Conservation (phyloP, 169 alveolate species). For the Eimeria maxima region DNA sequence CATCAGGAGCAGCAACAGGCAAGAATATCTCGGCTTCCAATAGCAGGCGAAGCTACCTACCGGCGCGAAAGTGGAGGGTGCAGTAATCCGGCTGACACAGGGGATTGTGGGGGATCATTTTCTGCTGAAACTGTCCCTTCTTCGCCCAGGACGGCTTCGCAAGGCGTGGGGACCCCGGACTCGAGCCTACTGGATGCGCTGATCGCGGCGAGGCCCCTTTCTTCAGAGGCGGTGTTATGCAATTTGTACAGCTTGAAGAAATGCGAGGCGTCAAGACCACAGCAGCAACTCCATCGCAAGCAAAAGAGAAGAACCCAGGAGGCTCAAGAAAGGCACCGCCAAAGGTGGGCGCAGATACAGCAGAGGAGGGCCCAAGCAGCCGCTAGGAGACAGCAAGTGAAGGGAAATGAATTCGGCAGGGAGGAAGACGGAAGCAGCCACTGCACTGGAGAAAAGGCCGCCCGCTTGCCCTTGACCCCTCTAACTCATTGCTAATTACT, state of each 20-base stretch:
- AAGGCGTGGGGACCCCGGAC: constrained; percentile 39
- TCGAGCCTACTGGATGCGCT: constrained; percentile 58
- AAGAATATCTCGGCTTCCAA: not conserved
- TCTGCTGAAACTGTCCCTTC: not conserved
- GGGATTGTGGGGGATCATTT: not conserved
- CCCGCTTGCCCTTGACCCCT: constrained; percentile 3
- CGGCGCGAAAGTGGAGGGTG: constrained; percentile 11
- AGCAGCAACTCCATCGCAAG: constrained; percentile 57
- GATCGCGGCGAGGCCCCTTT: constrained; percentile 73
- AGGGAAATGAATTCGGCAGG: not conserved
- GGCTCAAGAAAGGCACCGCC: constrained; percentile 68
- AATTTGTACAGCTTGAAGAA: constrained; percentile 69
- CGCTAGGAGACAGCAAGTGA: constrained; percentile 4
- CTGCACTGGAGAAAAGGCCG: not conserved
- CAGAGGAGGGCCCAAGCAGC: constrained; percentile 74
- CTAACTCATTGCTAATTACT: constrained; percentile 5
- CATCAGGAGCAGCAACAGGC: constrained; percentile 45
- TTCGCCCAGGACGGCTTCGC: constrained; percentile 1
- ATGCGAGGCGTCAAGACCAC: constrained; percentile 64
- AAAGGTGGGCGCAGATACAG: constrained; percentile 63
- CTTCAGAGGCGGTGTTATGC: constrained; percentile 46
- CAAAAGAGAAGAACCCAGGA: constrained; percentile 60
- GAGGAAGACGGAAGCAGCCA: constrained; percentile 20
- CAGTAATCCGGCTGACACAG: constrained; percentile 19
- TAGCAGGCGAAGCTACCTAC: not conserved